Base-by-base conservation (phyloP, 176 grass and related monocot genomes). In the Carex kokanica region DNA sequence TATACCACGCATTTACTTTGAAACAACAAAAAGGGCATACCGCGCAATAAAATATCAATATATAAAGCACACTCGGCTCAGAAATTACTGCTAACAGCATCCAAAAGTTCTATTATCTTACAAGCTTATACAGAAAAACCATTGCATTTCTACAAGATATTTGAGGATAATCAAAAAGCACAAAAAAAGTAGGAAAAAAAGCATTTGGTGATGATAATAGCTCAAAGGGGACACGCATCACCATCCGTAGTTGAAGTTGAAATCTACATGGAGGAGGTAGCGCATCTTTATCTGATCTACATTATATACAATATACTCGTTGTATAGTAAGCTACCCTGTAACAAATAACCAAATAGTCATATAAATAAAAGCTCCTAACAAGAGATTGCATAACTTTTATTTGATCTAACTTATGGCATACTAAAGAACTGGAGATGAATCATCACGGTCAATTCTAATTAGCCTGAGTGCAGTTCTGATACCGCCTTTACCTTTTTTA, bases 271-370 rank as follows among this genome's bases (percentile, higher is more conserved):
- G 56, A 98, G 55, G 32, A 93, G 81, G 58, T 94, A 98, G 20
- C 87, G 78, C 95, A 98, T 98, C 83, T 85, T 91, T 87, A 98
- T 93, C 90, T 98, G 92, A 83, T 98, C 89, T 63, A 93, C 57
- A 31, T 93, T 93, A 61, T 98, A 98, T 55, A 98, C 95, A 21
- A 98, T 94, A 77, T 93, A 98, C 58, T 98, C 95, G 1, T 98
- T 98, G 84, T 98, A 98, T 63, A 88, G 87, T 90, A 98, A 92
- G 57, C 85, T 79, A 85, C 92, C 90, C 95, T 98, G 92, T 83
- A 91, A 89, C 1, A 71, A 81, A 84, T 62, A 79, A 27, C 60
- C 18, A 8, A 83, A 38, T 80, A 16, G 27, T 61, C 78, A 80
- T 55, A 59, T 61, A 8, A 36, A 74, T 20, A 12, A 49, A 51